Evolutionary conservation across 2,329 filamentous ascomycete species (phyloP).

Genomic region (Remersonia thermophila): DNA sequence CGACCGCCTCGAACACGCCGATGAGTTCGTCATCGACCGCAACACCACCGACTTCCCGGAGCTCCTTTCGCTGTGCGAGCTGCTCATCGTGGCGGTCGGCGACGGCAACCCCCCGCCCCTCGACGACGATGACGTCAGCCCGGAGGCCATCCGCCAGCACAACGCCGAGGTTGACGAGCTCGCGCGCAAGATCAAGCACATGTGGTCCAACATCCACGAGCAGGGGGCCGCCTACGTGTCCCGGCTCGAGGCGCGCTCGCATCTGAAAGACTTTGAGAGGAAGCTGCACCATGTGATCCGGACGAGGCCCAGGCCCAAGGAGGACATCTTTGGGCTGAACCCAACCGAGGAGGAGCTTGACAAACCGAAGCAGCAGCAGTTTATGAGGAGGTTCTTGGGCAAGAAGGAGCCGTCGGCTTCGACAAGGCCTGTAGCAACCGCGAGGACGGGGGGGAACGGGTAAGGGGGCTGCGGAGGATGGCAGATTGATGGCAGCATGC

Average conservation of each 20-base stretch:
- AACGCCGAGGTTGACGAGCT: conserved; percentile 61
- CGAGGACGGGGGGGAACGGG: conserved; percentile 1
- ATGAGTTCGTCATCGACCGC: conserved; percentile 39
- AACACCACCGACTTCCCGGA: conserved; percentile 52
- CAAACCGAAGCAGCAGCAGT: conserved; percentile 33
- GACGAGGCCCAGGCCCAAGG: conserved; percentile 45
- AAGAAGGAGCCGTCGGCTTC: conserved; percentile 1
- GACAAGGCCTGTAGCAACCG: neutral
- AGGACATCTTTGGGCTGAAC: conserved; percentile 35
- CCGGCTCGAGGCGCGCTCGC: conserved; percentile 64
- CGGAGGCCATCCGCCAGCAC: conserved; percentile 35
- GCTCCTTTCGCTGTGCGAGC: conserved; percentile 50
- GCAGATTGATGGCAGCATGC: too few species aligned
- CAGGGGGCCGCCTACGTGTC: conserved; percentile 59
- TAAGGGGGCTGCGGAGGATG: too few species aligned
- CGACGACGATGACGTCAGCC: conserved; percentile 10
- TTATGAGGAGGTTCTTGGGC: conserved; percentile 35
- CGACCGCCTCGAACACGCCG: conserved; percentile 29
- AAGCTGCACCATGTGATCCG: conserved; percentile 60
- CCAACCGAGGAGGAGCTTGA: conserved; percentile 21
- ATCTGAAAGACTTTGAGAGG: conserved; percentile 61
- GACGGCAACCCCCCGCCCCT: conserved; percentile 32
- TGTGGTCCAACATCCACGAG: conserved; percentile 56
- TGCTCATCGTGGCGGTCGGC: conserved; percentile 67
- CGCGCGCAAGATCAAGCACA: conserved; percentile 42